Evolutionary conservation across 164 flowering plant genomes (phyloP), one percentile per base, ranked within the genome.

Genomic region (Dillenia suffruticosa): DNA sequence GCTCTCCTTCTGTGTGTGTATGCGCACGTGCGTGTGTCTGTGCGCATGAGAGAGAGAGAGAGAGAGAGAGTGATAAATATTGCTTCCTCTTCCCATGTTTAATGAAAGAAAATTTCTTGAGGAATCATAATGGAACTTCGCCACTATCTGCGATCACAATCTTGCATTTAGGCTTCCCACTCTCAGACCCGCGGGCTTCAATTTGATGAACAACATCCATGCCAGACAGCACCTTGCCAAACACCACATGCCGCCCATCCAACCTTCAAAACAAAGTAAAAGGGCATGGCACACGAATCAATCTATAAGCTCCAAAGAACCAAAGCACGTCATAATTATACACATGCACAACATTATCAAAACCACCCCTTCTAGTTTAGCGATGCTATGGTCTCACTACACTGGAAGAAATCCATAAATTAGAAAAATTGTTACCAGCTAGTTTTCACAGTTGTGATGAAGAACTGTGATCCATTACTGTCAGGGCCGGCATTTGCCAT

Each of bases 401-500:
- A 2, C 40, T 26, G 40, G 2, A 26, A 26, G 40, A 26, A 26
- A 26, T 26, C 40, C 40, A 26, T 26, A 26, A 26, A 26, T 26
- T 1, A 2, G 40, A 26, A 26, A 26, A 26, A 26, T 5, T 2
- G 40, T 78, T 78, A 94, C 99, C 99, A 91, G 85, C 87, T 86
- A 53, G 99, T 94, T 59, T 89, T 85, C 55, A 91, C 96, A 49
- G 99, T 94, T 14, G 99, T 94, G 53, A 94, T 89, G 84, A 94
- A 94, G 76, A 94, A 94, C 64, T 94, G 99, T 9, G 97, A 94
- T 26, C 99, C 99, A 54, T 91, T 94, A 50, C 93, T 89, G 75
- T 94, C 88, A 10, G 65, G 66, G 51, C 99, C 99, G 61, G 99
- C 84, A 81, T 94, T 94, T 57, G 99, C 99, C 99, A 89, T 91